phyloP scores from a whole-genome alignment of 345 rosid species.

The Cardamine occulta region DNA sequence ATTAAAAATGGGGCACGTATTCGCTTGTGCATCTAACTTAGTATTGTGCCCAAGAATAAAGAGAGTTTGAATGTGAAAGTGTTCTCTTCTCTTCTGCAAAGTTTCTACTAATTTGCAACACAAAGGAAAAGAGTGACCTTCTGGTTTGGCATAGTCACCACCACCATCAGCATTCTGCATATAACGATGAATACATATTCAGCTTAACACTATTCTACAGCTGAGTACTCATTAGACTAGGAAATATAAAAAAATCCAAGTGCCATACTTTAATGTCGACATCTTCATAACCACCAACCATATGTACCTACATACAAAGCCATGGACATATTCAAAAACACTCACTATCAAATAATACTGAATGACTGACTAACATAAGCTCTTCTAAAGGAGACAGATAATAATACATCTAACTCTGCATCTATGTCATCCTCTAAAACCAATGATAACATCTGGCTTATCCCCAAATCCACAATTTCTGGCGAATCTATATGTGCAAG shows the following conservation, averaged over 20 bases:
- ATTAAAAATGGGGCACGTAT: constrained; percentile 64
- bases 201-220: constrained; percentile 32
- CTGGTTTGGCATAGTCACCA: constrained; percentile 40
- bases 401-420: constrained; percentile 67
- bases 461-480: constrained; percentile 61
- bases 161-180: constrained; percentile 58
- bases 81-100: constrained; percentile 66
- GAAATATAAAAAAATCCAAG: constrained; percentile 31
- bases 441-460: constrained; percentile 68
- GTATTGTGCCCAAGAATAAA: constrained; percentile 80
- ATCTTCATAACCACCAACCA: constrained; percentile 87
- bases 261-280: constrained; percentile 60
- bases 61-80: constrained; percentile 64
- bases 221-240: constrained; percentile 2
- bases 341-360: background rate
- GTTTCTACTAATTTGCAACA: constrained; percentile 72
- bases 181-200: constrained; percentile 45
- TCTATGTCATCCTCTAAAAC: constrained; percentile 47
- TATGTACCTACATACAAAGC: constrained; percentile 68
- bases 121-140: constrained; percentile 69
- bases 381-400: background rate
- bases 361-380: background rate
- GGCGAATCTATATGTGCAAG: constrained; percentile 87
- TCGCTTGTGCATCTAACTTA: constrained; percentile 61
- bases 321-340: constrained; percentile 6